Conservation (phyloP, 2,329 filamentous ascomycete species). For the Penicillium concentricum region DNA sequence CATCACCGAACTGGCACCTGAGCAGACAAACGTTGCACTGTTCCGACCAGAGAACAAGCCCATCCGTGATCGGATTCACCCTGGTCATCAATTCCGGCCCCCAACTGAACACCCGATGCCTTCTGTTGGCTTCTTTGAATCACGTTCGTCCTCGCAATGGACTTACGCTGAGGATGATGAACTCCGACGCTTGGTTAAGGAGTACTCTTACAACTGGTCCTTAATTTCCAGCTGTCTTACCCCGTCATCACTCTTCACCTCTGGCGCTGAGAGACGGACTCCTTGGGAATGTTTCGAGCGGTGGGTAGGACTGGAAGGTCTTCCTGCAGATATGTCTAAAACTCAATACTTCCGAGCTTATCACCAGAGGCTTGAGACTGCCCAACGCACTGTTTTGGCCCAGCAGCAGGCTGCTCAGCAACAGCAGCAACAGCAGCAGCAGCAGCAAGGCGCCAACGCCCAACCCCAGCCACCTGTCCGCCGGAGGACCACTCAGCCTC, state of each 20-base stretch:
- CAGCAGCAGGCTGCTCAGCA: slow-evolving; percentile 54
- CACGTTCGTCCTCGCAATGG: slow-evolving; percentile 85
- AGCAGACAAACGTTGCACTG: slow-evolving; percentile 75
- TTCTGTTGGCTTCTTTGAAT: slow-evolving; percentile 84
- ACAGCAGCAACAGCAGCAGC: slow-evolving; percentile 54
- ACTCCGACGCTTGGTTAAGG: slow-evolving; percentile 76
- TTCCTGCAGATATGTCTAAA: slow-evolving; percentile 91
- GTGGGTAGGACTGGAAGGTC: slow-evolving; percentile 87
- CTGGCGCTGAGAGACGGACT: slow-evolving; percentile 83
- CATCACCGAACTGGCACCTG: slow-evolving; percentile 58
- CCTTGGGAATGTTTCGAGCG: slow-evolving; percentile 99
- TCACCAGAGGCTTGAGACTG: slow-evolving; percentile 61
- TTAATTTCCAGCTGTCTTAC: slow-evolving; percentile 80
- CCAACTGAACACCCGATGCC: slow-evolving; percentile 93
- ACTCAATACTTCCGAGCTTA: slow-evolving; percentile 89
- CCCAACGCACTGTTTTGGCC: slow-evolving; percentile 58
- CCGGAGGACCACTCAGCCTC: slow-evolving; percentile 70
- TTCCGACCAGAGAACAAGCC: slow-evolving; percentile 88
- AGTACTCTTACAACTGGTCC: slow-evolving; percentile 98
- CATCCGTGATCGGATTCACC: slow-evolving; percentile 85
- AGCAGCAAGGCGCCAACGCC: slow-evolving; percentile 51
- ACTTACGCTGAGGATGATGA: slow-evolving; percentile 87
- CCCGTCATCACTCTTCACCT: slow-evolving; percentile 72
- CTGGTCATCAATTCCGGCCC: slow-evolving; percentile 87
- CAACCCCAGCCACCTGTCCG: slow-evolving; percentile 56